Conservation (phyloP, 192 early-diverging fungal genomes). For the Coemansia sp. region DNA sequence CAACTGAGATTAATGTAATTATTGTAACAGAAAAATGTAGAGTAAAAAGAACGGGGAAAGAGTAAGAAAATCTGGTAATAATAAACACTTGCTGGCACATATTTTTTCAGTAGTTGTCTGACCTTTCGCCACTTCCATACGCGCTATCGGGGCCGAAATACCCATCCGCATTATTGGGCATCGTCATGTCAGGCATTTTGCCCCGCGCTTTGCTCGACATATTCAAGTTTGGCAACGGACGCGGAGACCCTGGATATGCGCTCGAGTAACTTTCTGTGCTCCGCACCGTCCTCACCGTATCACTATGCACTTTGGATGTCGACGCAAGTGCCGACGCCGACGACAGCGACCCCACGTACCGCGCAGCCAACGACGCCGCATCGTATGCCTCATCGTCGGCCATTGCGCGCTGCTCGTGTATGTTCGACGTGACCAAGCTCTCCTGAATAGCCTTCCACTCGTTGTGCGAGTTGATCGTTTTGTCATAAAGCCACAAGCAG, state of each 20-base stretch:
- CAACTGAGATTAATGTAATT: background rate
- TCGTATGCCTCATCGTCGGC: background rate
- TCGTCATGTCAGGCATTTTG: slow-evolving; percentile 37
- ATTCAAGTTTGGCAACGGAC: background rate
- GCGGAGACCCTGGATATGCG: slow-evolving; percentile 2
- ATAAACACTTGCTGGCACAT: slow-evolving; percentile 1
- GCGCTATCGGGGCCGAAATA: slow-evolving; percentile 9
- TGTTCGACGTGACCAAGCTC: slow-evolving; percentile 21
- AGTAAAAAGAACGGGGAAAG: background rate
- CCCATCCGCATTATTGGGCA: background rate
- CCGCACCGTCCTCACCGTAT: background rate
- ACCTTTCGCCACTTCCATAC: slow-evolving; percentile 18
- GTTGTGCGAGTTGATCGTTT: slow-evolving; percentile 38
- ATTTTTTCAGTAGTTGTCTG: background rate
- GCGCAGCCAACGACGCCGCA: slow-evolving; percentile 3
- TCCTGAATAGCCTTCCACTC: slow-evolving; percentile 50
- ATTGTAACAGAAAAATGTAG: slow-evolving; percentile 4
- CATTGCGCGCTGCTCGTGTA: slow-evolving; percentile 1
- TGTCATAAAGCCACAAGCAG: slow-evolving; percentile 39
- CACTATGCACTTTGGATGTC: slow-evolving; percentile 6
- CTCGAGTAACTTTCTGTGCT: background rate
- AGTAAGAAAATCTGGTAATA: background rate
- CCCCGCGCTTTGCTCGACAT: slow-evolving; percentile 51
- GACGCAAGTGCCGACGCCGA: slow-evolving; percentile 10
- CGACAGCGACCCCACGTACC: background rate